A percentile compares a stretch with the other conserved stretches of the same genome.
phyloP scores from a whole-genome alignment of 2,329 filamentous ascomycete genomes.

The Rhynchosporium agropyri region DNA sequence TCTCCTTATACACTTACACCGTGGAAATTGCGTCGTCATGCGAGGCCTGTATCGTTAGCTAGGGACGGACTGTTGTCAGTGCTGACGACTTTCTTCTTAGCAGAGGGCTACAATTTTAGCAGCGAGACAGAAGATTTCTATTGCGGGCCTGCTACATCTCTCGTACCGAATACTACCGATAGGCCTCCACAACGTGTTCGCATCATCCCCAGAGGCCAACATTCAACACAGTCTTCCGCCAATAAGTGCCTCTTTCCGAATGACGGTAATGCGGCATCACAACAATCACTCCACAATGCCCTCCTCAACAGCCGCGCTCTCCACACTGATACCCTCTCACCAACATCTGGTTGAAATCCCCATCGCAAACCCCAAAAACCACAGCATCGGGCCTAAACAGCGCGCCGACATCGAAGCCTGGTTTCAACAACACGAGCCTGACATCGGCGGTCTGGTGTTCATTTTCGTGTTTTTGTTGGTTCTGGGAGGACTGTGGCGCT shows the following conservation, averaged over 20 bases:
- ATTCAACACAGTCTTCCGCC: neutral
- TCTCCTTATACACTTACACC: neutral
- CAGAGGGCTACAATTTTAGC: neutral
- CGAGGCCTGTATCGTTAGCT: neutral
- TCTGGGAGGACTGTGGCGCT: constrained; percentile 8
- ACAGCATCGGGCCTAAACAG: neutral
- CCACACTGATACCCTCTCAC: neutral
- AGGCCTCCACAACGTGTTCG: too few species aligned
- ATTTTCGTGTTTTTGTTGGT: constrained; percentile 11
- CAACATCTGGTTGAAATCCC: neutral
- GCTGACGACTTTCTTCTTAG: neutral
- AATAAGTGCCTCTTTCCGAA: neutral
- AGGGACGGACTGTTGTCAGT: too few species aligned
- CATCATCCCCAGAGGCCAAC: neutral
- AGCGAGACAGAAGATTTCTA: neutral
- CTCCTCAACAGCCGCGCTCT: neutral
- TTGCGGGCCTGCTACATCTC: neutral
- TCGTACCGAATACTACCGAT: neutral
- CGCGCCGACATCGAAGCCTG: neutral
- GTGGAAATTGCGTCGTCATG: neutral
- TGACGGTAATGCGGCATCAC: neutral
- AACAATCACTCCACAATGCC: neutral
- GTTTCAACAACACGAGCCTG: neutral
- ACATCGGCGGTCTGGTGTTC: constrained; percentile 2
- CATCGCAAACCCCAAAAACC: neutral